Percentiles rank a stretch among this genome's conserved stretches.
phyloP scores from a whole-genome alignment of 2,329 filamentous ascomycete genomes.

The Metarhizium anisopliae region DNA sequence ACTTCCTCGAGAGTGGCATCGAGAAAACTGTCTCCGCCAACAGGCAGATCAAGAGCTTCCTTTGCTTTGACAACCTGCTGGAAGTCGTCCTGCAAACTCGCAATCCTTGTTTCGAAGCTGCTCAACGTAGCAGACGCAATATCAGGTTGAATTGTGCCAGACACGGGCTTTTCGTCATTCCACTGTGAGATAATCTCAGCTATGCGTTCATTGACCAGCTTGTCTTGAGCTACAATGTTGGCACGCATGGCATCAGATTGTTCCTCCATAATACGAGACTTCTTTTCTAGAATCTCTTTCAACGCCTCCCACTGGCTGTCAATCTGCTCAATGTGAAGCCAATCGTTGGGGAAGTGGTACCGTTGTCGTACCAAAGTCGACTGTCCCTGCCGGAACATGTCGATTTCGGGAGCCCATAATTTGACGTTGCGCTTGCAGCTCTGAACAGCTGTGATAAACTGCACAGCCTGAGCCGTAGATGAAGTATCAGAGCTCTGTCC shows the following conservation, averaged over 20 bases:
- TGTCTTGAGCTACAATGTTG: constrained; percentile 91
- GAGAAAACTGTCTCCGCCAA: constrained; percentile 71
- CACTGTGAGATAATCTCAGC: constrained; percentile 75
- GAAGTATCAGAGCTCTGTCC: constrained; percentile 85
- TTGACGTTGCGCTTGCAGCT: constrained; percentile 91
- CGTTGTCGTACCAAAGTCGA: constrained; percentile 84
- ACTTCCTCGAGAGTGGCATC: constrained; percentile 88
- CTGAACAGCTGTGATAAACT: constrained; percentile 97
- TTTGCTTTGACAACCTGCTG: constrained; percentile 95
- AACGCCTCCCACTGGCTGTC: constrained; percentile 93
- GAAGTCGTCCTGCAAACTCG: constrained; percentile 74
- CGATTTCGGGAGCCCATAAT: constrained; percentile 90
- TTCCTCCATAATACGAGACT: constrained; percentile 91
- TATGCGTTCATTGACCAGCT: constrained; percentile 82
- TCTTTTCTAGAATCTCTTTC: constrained; percentile 83
- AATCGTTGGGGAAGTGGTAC: constrained; percentile 88
- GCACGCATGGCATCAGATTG: constrained; percentile 91
- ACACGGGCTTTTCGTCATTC: constrained; percentile 95
- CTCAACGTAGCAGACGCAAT: constrained; percentile 75
- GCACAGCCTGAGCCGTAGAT: constrained; percentile 92
- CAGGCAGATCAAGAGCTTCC: constrained; percentile 85
- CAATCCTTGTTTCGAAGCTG: constrained; percentile 77
- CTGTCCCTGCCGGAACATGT: constrained; percentile 91
- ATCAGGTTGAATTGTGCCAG: constrained; percentile 84
- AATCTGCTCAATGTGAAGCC: constrained; percentile 93